Base-by-base conservation (phyloP, 768 basidiomycete genomes). In the Boletales sp. region DNA sequence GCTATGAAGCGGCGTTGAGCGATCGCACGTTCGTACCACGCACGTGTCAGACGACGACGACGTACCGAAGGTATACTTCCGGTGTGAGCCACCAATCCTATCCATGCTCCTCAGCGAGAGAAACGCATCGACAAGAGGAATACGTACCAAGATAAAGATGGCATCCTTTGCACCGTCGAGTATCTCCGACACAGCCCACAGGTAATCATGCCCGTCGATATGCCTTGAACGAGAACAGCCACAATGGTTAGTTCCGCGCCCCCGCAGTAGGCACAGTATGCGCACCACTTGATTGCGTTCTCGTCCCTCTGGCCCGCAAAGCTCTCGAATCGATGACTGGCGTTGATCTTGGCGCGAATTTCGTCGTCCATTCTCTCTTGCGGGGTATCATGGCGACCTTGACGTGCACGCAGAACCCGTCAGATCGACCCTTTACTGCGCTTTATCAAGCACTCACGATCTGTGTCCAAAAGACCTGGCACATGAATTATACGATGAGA, bases 61-160 rank as follows among this genome's bases (percentile, higher is more conserved):
- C 60, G 2, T 30, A 67, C 66, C 95, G 86, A 34, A 98, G 84
- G 70, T 92, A 96, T 4, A 98, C 71, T 64, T 98, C 95, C 1
- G 95, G 95, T 0, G 90, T 89, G 53, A 98, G 79, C 94, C 94
- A 94, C 91, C 90, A 90, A 56, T 90, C 87, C 83, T 87, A 54
- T 21, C 13, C 37, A 46, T 14, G 31, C 4, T 9, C 32, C 9
- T 64, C 18, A 56, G 34, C 37, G 44, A 42, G 17, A 13, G 32
- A 11, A n/a, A 39, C 38, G 41, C 15, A 43, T 25, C 5, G 9
- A n/a, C 11, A 12, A 12, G 18, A 32, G 25, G 44, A 38, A 35
- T 34, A 57, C 75, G 7, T 48, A 86, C 94, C 55, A 89, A 59
- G 56, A 98, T 96, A 68, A 91, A 94, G 62, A 98, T 96, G 30